phyloP scores from a whole-genome alignment of 495 filamentous ascomycete species.

The Aspergillus asperescens region DNA sequence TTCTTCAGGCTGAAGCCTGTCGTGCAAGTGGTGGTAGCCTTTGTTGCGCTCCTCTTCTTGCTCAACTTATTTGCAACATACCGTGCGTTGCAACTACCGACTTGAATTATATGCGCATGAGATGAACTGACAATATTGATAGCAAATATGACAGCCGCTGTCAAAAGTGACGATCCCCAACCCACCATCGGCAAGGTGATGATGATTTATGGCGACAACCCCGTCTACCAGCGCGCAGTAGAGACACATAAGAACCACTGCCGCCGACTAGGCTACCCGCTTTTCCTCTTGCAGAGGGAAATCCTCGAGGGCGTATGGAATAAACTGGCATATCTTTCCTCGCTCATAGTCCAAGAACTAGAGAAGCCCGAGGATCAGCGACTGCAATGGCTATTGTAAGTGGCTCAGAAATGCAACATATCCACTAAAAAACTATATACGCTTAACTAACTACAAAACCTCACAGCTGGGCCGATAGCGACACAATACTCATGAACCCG shows the following conservation, averaged over 20 bases:
- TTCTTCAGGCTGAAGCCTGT: background rate
- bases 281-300: constrained; percentile 12
- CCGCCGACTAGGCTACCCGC: constrained; percentile 14
- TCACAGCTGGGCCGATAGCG: constrained; percentile 47
- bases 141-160: background rate
- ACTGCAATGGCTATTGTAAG: constrained; percentile 48
- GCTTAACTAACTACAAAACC: background rate
- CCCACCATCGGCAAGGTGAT: constrained; percentile 21
- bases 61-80: background rate
- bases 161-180: background rate
- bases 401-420: background rate
- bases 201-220: constrained; percentile 18
- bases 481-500: constrained; percentile 49
- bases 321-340: constrained; percentile 47
- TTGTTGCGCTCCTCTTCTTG: background rate
- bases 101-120: background rate
- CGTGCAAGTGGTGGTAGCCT: background rate
- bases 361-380: constrained; percentile 42
- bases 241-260: constrained; percentile 18
- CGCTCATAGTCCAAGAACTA: constrained; percentile 44
- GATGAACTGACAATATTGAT: background rate
- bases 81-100: background rate
- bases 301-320: constrained; percentile 32
- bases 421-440: no score
- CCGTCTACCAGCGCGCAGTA: constrained; percentile 19